These are phyloP conservation scores for Mycena indigotica DNA, from an alignment of 768 basidiomycete genomes.

Conservation along the genomic window DNA sequence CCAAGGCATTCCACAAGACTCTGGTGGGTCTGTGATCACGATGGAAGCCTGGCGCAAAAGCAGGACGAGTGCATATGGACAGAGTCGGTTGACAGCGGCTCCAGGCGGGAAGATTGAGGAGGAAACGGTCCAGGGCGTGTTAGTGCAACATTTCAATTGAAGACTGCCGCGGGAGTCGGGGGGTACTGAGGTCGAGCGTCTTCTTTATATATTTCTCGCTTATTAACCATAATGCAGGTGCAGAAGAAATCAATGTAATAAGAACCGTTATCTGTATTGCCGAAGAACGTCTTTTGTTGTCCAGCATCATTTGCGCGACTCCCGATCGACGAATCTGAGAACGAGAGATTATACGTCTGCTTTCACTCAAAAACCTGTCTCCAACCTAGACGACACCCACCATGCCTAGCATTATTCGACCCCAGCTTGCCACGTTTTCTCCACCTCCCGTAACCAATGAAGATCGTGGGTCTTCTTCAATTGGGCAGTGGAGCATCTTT, in stretches of 20 bases:
- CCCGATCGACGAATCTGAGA: no score
- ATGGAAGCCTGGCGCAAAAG: not conserved
- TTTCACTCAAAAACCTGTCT: no score
- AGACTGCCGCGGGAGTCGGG: no score
- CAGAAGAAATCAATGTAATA: not conserved
- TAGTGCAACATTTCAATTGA: not conserved
- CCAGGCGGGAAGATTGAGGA: not conserved
- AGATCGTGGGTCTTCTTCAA: not conserved
- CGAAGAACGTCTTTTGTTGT: not conserved
- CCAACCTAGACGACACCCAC: not conserved
- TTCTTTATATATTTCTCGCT: not conserved
- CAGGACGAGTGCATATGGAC: not conserved
- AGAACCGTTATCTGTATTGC: not conserved
- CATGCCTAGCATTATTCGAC: no score
- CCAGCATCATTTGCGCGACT: not conserved
- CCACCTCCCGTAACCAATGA: not conserved
- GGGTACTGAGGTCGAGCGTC: not conserved
- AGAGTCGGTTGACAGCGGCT: not conserved
- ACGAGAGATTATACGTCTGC: not conserved
- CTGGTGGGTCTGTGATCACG: not conserved
- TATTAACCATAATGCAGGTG: not conserved
- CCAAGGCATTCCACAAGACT: not conserved
- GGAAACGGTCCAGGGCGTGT: not conserved
- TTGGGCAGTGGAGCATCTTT: not conserved
- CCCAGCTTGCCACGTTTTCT: no score